Base-by-base conservation (phyloP, 345 rosid genomes). In the Salix udensis region DNA sequence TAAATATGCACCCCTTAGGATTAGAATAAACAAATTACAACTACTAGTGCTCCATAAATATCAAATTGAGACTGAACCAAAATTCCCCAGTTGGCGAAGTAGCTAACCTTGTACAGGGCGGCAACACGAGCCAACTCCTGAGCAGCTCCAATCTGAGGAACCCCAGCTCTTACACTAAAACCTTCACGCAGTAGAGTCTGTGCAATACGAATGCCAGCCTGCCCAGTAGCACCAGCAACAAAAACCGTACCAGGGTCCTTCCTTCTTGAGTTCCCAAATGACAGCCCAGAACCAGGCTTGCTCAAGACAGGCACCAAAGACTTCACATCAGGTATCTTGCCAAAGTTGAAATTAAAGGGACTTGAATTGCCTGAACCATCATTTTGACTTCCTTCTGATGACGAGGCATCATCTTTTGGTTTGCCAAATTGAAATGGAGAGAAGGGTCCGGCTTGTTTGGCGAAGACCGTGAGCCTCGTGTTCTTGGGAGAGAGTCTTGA, bases 171-270 rank as follows among this genome's bases (percentile, higher is more conserved):
- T 42, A 96, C 99, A 21, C 84, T 85, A 74, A 93, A 96, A 6
- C 99, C 99, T 75, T 87, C 83, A 26, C 97, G 90, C 79, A 96
- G 76, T 70, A 96, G 80, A 31, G 83, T 74, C 77, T 88, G 98
- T 1, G 93, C 89, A 76, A 93, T 91, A 72, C 97, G 93, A 77
- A 91, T 68, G 31, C 99, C 99, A 1, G 87, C 96, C 86, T 88
- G 97, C 39, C 99, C 99, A 0, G 96, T 89, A 13, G 99, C 99
- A 46, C 98, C 97, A 2, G 98, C 96, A 28, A 95, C 97, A 55
- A 89, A 95, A 68, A 95, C 96, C 5, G 97, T 93, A 73, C 85
- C 81, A 2, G 98, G 85, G 76, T 95, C 98, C 81, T 95, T 95
- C 83, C 82, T 84, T 77, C 97, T 82, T 2, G 8, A 69, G 82